Base-by-base conservation (phyloP, 164 flowering plant species). In the Magnolia sinica region DNA sequence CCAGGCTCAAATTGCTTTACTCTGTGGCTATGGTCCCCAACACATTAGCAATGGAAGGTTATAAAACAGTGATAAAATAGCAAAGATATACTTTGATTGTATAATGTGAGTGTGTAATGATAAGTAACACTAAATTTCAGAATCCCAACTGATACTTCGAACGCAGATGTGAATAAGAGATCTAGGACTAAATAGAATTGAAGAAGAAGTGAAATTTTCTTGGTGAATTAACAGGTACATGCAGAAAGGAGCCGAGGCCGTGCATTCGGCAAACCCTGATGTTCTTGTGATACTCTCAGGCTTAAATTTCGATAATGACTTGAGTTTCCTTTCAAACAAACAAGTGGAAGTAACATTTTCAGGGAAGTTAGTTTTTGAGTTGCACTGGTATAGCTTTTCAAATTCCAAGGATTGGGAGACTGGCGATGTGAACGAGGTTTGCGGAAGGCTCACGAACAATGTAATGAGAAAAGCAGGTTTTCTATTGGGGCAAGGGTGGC, bases 211-310 rank as follows among this genome's bases (percentile, higher is more conserved):
- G 45, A 37, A 37, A 37, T 37, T 37, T 37, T 37, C 45, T 37
- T 37, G 45, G 45, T 55, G 8, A 55, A 55, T 55, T 11, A 55
- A 27, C 29, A 92, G 94, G 88, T 91, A 87, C 85, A 92, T 92
- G 98, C 91, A 87, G 74, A 67, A 64, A 81, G 97, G 97, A 66
- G 98, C 97, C 2, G 98, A 92, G 83, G 91, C 94, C 52, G 95
- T 92, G 76, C 98, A 95, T 76, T 71, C 88, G 9, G 93, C 94
- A 2, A 95, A 92, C 78, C 93, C 97, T 10, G 67, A 91, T 50
- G 83, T 90, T 74, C 87, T 95, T 0, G 89, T 92, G 7, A 90
- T 95, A 13, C 84, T 92, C 24, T 92, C 97, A 0, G 98, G 97
- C 20, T 76, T 92, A 23, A 83, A 71, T 31, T 95, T 68, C 77